Base-by-base conservation (phyloP, 768 basidiomycete species). In the Leucosporidium scottii region DNA sequence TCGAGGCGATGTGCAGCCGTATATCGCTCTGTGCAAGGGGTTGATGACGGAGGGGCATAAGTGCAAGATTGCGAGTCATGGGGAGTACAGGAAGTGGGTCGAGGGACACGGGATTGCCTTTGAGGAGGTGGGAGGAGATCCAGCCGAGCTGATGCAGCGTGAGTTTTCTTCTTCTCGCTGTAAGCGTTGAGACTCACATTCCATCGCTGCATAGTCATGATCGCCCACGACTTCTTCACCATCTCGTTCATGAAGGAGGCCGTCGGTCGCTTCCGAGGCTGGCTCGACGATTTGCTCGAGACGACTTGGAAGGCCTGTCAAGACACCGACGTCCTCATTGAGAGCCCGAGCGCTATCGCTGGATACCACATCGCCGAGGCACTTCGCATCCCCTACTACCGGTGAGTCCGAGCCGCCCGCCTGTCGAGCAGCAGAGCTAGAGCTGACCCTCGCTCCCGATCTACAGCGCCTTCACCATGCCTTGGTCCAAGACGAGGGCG, bases 251-350 rank as follows among this genome's bases (percentile, higher is more conserved):
- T 97, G 77, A 93, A 88, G 78, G 96, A 99, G 76, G 88, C 86
- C 17, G 77, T 98, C 48, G 68, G 54, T 34, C 76, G 94, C 89
- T 98, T 98, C 81, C 88, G 96, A 61, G 93, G 92, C 15, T 98
- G 94, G 94, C 81, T 98, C 49, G 96, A 99, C 76, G 96, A 99
- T 77, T 83, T 99, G 12, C 84, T 99, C 56, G 87, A 87, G 78
- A 92, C 92, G 0, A 90, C 93, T 2, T 98, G 93, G 93, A 88
- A 92, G 73, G 93, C 93, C 0, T 98, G 96, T 76, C 92, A 94
- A 79, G 50, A 62, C 55, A 91, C 91, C 0, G 93, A 99, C 77
- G 84, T 98, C 34, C 83, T 99, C 50, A 82, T 99, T 55, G 94
- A 99, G 79, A 91, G 90, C 75, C 94, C 94, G 0, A 93, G 90